phyloP scores from a whole-genome alignment of 2,329 filamentous ascomycete genomes.

The Ophiostoma populinum region DNA sequence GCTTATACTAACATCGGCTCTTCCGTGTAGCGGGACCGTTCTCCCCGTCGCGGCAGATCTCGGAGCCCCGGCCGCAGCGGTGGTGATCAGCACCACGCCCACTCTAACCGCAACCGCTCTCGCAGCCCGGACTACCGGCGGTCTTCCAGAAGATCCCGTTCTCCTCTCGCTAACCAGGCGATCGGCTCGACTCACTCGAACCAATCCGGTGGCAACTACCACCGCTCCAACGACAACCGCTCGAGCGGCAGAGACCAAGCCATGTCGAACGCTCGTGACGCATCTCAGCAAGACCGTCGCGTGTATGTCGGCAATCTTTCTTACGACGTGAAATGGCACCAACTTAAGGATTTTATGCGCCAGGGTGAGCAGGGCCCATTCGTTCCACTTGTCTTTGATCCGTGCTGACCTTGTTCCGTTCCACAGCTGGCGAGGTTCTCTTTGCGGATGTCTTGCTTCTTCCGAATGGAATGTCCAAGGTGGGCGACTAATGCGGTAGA shows the following conservation, averaged over 20 bases:
- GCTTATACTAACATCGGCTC: too few species aligned
- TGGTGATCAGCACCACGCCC: slow-evolving; percentile 53
- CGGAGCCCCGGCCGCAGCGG: slow-evolving; percentile 55
- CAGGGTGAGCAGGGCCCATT: slow-evolving; percentile 52
- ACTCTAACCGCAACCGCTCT: slow-evolving; percentile 58
- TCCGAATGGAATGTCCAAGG: slow-evolving; percentile 99
- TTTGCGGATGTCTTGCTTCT: slow-evolving; percentile 98
- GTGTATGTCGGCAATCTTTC: slow-evolving; percentile 98
- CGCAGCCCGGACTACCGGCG: slow-evolving; percentile 65
- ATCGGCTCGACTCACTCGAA: slow-evolving; percentile 40
- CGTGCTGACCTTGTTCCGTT: slow-evolving; percentile 19
- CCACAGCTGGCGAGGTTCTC: slow-evolving; percentile 88
- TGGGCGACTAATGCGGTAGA: slow-evolving; percentile 76
- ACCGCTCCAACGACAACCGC: slow-evolving; percentile 72
- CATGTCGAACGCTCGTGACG: slow-evolving; percentile 87
- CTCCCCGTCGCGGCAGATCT: slow-evolving; percentile 63
- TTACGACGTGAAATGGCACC: slow-evolving; percentile 99
- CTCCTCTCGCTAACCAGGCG: slow-evolving; percentile 67
- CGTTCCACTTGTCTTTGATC: neutral
- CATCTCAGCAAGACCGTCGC: slow-evolving; percentile 94
- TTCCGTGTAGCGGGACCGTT: slow-evolving; percentile 58
- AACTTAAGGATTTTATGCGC: slow-evolving; percentile 99
- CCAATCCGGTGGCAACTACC: slow-evolving; percentile 36
- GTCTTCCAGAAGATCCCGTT: slow-evolving; percentile 58
- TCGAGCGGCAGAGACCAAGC: slow-evolving; percentile 75